Percentiles rank a stretch among this genome's conserved stretches.
Evolutionary conservation across 2,329 filamentous ascomycete species (phyloP).

Genomic region (Gyromitra esculenta): DNA sequence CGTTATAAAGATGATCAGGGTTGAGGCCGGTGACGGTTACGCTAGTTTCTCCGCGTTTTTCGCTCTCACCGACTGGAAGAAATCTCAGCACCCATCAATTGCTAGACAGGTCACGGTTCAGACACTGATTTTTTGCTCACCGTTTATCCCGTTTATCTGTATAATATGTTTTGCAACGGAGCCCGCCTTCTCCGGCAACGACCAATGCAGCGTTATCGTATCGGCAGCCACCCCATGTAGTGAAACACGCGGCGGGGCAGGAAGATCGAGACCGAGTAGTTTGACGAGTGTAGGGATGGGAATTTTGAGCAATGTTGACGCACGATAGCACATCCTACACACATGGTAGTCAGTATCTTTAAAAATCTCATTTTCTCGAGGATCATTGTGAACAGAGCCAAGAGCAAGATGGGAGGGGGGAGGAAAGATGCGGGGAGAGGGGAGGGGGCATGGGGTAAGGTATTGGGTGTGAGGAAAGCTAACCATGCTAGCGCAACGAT

Average conservation of each 20-base stretch:
- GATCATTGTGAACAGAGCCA: neutral
- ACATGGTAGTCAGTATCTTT: conserved; percentile 2
- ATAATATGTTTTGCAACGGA: conserved; percentile 88
- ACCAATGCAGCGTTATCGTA: conserved; percentile 91
- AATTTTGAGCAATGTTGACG: conserved; percentile 87
- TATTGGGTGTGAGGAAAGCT: conserved; percentile 49
- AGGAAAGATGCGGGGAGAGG: too few relatives aligned
- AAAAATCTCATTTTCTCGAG: neutral
- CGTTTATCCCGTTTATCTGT: conserved; percentile 90
- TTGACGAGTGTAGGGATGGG: conserved; percentile 90
- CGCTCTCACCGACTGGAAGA: conserved; percentile 78
- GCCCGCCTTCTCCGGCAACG: conserved; percentile 72
- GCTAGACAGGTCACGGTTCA: neutral
- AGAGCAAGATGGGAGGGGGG: neutral
- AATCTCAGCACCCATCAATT: conserved; percentile 15
- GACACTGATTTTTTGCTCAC: conserved; percentile 65
- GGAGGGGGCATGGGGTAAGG: conserved; percentile 10
- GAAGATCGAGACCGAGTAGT: conserved; percentile 92
- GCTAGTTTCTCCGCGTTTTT: conserved; percentile 76
- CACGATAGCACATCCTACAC: conserved; percentile 70
- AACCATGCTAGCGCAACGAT: conserved; percentile 65
- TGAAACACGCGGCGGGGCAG: conserved; percentile 86
- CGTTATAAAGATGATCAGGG: conserved; percentile 89
- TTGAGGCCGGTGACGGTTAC: conserved; percentile 89
- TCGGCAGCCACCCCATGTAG: conserved; percentile 88